phyloP scores from a whole-genome alignment of 768 basidiomycete species.

The Boletus rufocinnamomeus region DNA sequence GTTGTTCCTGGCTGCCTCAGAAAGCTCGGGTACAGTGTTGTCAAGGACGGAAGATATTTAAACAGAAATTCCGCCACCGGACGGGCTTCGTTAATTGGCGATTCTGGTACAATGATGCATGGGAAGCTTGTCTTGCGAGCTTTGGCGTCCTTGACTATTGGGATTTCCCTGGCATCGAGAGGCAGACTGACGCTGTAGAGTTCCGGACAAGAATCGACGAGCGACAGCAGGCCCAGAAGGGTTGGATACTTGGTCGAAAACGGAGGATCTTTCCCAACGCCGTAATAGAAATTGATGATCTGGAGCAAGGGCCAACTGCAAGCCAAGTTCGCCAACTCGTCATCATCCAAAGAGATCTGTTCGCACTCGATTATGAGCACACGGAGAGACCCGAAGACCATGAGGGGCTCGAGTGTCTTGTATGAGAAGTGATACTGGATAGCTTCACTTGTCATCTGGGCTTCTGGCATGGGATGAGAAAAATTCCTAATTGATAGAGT shows the following conservation, averaged over 20 bases:
- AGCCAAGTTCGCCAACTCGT: constrained; percentile 9
- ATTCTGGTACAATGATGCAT: constrained; percentile 5
- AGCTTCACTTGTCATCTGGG: constrained; percentile 7
- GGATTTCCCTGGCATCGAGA: constrained; percentile 19
- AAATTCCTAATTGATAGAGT: background rate
- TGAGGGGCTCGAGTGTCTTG: constrained; percentile 6
- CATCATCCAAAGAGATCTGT: constrained; percentile 14
- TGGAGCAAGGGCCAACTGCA: constrained; percentile 8
- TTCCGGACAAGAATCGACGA: background rate
- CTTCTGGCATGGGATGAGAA: background rate
- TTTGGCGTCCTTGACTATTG: background rate
- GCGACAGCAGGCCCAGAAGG: constrained; percentile 8
- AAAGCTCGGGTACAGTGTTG: background rate
- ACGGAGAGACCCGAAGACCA: constrained; percentile 2
- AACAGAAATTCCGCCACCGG: constrained; percentile 19
- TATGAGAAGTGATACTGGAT: constrained; percentile 9
- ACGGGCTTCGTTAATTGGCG: constrained; percentile 10
- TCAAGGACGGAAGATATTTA: constrained; percentile 6
- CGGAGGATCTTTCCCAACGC: constrained; percentile 7
- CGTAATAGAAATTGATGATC: constrained; percentile 3
- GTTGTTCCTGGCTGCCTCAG: background rate
- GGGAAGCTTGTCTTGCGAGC: background rate
- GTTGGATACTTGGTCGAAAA: constrained; percentile 9
- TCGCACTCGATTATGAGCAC: constrained; percentile 9
- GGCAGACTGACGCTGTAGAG: constrained; percentile 2